Percentiles rank a stretch among this genome's conserved stretches.
phyloP scores from a whole-genome alignment of 371 early-diverging fungal genomes.

The Lichtheimia ramosa region DNA sequence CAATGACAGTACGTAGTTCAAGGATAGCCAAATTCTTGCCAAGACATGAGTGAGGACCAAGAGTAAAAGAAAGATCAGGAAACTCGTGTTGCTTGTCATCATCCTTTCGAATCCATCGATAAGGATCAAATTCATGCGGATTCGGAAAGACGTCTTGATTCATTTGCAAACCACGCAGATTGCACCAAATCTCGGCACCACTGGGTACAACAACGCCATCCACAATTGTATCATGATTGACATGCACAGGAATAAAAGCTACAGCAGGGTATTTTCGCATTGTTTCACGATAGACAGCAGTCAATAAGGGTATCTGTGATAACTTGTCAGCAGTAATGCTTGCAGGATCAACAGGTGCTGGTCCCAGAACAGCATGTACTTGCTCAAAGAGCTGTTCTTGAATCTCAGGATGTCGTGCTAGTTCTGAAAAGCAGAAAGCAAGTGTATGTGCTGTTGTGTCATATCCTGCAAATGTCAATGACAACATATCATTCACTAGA shows the following conservation, averaged over 20 bases:
- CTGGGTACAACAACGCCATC: conserved; percentile 41
- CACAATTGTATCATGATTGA: conserved; percentile 36
- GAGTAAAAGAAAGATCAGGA: conserved; percentile 46
- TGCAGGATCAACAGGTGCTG: conserved; percentile 35
- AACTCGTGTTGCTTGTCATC: conserved; percentile 37
- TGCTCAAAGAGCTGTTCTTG: conserved; percentile 40
- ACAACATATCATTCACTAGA: conserved; percentile 39
- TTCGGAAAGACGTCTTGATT: conserved; percentile 40
- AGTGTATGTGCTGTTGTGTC: conserved; percentile 51
- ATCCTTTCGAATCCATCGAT: conserved; percentile 32
- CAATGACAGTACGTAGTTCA: conserved; percentile 44
- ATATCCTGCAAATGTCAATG: conserved; percentile 49
- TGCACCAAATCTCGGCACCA: conserved; percentile 49
- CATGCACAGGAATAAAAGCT: conserved; percentile 49
- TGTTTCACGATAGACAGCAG: conserved; percentile 49
- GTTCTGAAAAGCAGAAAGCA: conserved; percentile 43
- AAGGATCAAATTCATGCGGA: conserved; percentile 39
- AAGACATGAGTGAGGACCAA: conserved; percentile 47
- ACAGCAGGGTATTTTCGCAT: conserved; percentile 52
- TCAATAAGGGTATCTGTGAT: conserved; percentile 37
- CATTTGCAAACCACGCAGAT: conserved; percentile 51
- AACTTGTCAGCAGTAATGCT: conserved; percentile 40
- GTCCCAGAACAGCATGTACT: conserved; percentile 39
- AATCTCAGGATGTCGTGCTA: conserved; percentile 39
- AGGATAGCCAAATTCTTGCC: conserved; percentile 48